Evolutionary conservation across 1,284 basidiomycete genomes (phyloP), one percentile per base, ranked within the genome.

Genomic region (Kalmanozyma brasiliensis): DNA sequence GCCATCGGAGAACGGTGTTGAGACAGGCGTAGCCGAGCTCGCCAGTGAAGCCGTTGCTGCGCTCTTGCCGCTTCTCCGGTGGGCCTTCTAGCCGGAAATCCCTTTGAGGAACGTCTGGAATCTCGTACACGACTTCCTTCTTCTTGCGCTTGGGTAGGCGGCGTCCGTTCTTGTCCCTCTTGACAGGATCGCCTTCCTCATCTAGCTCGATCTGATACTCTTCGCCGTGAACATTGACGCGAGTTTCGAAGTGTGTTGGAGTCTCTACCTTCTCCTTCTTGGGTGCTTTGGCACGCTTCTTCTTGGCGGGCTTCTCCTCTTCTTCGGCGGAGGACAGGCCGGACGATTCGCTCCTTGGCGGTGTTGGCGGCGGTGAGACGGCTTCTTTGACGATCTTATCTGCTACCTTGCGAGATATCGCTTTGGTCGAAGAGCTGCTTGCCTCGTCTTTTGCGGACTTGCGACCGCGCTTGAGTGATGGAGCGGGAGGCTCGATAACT

Each of bases 1-100:
- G 86, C 58, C 86, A 89, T 44, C 92, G 86, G 5, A 94, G 83
- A 22, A 94, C 85, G 0, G 92, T 93, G 77, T 94, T 94, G 42
- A 94, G 82, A 77, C 92, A 94, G 1, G 92, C 92, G 77, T 93
- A 90, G 10, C 87, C 87, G 85, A 58, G 42, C 20, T 63, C 37
- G 34, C 60, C 36, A n/a, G 30, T 49, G 52, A 71, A 77, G 22
- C 74, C 72, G n/a, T 66, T 40, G 22, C 34, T 34, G 17, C 45
- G 62, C 38, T 73, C 73, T 24, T 60, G 52, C 4, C 61, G 46
- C 29, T 53, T 58, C 20, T 57, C 70, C 11, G 57, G 41, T 8
- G 65, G 70, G 1, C 73, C 74, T 49, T 77, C 75, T 8, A 58
- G 36, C 8, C 66, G 48, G n/a, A 77, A 77, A n/a, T 77, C 70